Evolutionary conservation across 306 rosid genomes (phyloP), one percentile per base, ranked within the genome.

Genomic region (Vicia villosa): DNA sequence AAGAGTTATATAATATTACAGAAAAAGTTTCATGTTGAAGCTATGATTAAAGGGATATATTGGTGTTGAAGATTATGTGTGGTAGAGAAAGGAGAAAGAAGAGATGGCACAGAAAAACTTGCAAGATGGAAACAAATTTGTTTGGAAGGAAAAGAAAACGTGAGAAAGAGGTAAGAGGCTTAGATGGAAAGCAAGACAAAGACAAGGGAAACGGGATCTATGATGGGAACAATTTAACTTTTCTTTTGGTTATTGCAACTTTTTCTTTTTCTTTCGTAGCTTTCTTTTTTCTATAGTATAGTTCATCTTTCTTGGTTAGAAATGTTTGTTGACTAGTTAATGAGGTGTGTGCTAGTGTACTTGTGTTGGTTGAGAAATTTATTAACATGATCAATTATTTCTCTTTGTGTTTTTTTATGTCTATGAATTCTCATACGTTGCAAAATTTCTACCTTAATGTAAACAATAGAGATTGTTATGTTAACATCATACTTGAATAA

Each of bases 281-380:
- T 69, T 79, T 78, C 19, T 80, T 78, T 76, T 21, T 55, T 70
- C 68, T 50, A 69, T 73, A 16, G 67, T 57, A 59, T 64, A 19
- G 24, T 17, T 57, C 63, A 58, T 60, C 64, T 77, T 65, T 76
- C 32, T 70, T 67, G 66, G 85, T 79, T 85, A 80, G 72, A 74
- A 77, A 59, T 73, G 74, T 67, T 75, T 30, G 65, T 30, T 82
- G 78, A 83, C 83, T 84, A 89, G 87, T 93, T 68, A 76, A 69
- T 75, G 22, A 45, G 37, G 45, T 40, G 51, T 49, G 42, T 58
- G 37, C 5, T 55, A 12, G 62, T 55, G 59, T 38, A 42, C 43
- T 34, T 73, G 58, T 63, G 87, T 81, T 85, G 76, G 85, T 79
- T 81, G 85, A 84, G 86, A 82, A 57, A 83, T 81, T 89, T 70